phyloP scores from a whole-genome alignment of 441 rosid species.

The Omphalea diandra region DNA sequence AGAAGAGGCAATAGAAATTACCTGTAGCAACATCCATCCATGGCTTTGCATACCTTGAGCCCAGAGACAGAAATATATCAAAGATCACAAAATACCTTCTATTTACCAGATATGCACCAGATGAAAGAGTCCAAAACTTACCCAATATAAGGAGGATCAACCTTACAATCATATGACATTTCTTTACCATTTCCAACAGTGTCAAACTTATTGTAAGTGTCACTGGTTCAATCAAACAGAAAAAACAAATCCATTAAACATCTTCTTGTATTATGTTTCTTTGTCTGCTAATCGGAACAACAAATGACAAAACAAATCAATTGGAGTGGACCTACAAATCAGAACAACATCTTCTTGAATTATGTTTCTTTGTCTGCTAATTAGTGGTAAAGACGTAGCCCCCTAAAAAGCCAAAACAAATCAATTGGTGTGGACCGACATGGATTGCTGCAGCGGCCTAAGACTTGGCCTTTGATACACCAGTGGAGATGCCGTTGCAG shows the following conservation, averaged over 20 bases:
- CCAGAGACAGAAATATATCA: conserved; percentile 23
- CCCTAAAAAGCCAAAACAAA: not conserved
- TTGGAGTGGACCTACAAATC: no score
- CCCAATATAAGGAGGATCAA: conserved; percentile 87
- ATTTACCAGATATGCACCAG: conserved; percentile 9
- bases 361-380: no score
- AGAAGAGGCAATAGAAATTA: conserved; percentile 69
- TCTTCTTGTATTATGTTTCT: not conserved
- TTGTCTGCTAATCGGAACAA: not conserved
- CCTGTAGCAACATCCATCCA: conserved; percentile 63
- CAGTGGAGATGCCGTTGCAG: no score
- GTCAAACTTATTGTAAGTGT: conserved; percentile 31
- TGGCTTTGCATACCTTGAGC: conserved; percentile 80
- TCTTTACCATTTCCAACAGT: conserved; percentile 39
- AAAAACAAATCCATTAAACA: conserved; percentile 2
- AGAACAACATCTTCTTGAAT: no score
- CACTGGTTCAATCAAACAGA: conserved; percentile 34
- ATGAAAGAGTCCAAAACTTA: conserved; percentile 36
- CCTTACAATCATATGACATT: conserved; percentile 57
- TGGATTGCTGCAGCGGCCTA: no score
- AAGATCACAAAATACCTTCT: not conserved
- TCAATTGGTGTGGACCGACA: no score
- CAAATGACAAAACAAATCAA: not conserved
- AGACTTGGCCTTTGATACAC: no score
- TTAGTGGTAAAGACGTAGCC: not conserved